Evolutionary conservation across 129 eudicot genomes (phyloP), one percentile per base, ranked within the genome.

Genomic region (Scalesia atractyloides): DNA sequence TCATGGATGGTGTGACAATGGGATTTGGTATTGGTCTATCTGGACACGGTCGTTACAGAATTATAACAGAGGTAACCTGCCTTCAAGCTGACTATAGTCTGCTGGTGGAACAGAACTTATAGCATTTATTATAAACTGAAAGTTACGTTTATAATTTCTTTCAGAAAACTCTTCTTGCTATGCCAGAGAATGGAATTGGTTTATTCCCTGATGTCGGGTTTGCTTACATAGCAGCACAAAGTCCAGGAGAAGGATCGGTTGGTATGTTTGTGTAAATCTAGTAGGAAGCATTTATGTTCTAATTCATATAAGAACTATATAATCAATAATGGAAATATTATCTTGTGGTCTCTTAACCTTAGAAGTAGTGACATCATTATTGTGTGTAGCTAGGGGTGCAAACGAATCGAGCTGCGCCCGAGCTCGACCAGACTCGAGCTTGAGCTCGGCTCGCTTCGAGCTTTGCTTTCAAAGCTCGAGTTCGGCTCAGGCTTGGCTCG

Each of bases 1-100:
- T 93, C 77, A 93, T 93, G 98, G 98, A 94, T 81, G 98, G 98
- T 74, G 86, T 90, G 44, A 94, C 98, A 53, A 94, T 94, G 98
- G 98, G 98, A 48, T 94, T 94, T 76, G 98, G 98, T 34, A 94
- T 94, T 74, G 98, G 98, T 44, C 87, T 94, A 66, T 94, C 97
- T 76, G 98, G 97, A 56, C 98, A 94, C 77, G 98, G 98, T 73
- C 84, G 85, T 18, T 94, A 90, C 85, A 86, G 96, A 76, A 77
- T 94, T 60, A 64, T 94, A 24, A 94, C 96, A 14, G 98, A 94
- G 93, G 98, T 94, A 75, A 64, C 34, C 49, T 74, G 60, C 58
- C 69, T 11, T 72, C 48, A 63, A 49, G 48, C 66, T 41, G 18
- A 43, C 43, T 61, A 37, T 39, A 15, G 13, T 62, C 61, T 62